Evolutionary conservation across 257 asterid species (phyloP).

Genomic region (Asclepias syriaca): DNA sequence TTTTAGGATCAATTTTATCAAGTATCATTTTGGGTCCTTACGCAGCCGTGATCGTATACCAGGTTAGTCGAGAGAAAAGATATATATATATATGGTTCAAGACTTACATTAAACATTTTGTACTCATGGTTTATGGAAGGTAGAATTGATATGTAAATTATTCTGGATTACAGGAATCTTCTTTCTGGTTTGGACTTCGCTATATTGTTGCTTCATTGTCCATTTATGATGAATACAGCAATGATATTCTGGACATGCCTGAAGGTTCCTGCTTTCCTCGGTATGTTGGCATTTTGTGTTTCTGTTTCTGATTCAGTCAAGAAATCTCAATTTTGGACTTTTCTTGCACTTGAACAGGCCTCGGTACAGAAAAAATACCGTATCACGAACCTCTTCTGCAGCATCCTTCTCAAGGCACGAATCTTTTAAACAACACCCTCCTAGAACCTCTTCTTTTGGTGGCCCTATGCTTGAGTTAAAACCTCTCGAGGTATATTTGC

Average conservation of each 20-base stretch:
- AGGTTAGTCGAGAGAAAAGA: conserved; percentile 37
- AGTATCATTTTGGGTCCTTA: conserved; percentile 82
- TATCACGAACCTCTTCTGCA: conserved; percentile 36
- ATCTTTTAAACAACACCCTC: conserved; percentile 46
- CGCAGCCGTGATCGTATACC: conserved; percentile 83
- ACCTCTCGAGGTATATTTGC: conserved; percentile 64
- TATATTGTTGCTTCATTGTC: conserved; percentile 83
- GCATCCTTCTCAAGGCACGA: conserved; percentile 47
- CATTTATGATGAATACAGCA: conserved; percentile 89
- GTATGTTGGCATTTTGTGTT: conserved; percentile 25
- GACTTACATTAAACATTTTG: no score
- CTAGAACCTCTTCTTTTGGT: conserved; percentile 42
- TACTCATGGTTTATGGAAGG: not conserved
- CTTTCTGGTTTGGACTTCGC: conserved; percentile 83
- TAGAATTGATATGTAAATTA: conserved; percentile 4
- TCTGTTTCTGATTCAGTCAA: not conserved
- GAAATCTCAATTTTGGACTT: not conserved
- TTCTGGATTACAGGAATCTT: conserved; percentile 58
- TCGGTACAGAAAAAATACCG: conserved; percentile 41
- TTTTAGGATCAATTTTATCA: conserved; percentile 66
- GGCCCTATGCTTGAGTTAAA: conserved; percentile 68
- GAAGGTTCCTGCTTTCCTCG: conserved; percentile 98
- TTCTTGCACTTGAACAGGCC: conserved; percentile 48
- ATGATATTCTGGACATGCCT: conserved; percentile 84
- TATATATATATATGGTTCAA: not conserved